Evolutionary conservation across 768 basidiomycete species (phyloP), one percentile per base, ranked within the genome.

Genomic region (Trametes cubensis): DNA sequence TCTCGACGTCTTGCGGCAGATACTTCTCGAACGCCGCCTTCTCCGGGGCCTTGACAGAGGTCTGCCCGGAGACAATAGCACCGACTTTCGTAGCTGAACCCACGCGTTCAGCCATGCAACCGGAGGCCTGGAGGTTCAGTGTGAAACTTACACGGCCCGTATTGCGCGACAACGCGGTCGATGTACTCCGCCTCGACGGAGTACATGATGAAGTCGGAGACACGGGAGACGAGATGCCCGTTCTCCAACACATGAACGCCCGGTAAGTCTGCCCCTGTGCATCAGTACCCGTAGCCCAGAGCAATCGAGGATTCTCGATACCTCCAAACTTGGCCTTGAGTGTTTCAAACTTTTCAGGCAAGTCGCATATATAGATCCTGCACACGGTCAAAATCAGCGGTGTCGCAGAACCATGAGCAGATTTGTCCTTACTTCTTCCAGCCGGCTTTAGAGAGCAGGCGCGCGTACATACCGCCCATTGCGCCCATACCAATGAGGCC

Each of bases 401-500:
- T 13, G 26, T 3, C 23, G 7, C 8, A 7, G 18, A 10, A 39
- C n/a, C 23, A 64, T 71, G 55, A 34, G 34, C 23, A 28, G 48
- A n/a, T 28, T 28, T 28, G 50, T 6, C 56, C 80, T 62, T 63
- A 94, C 95, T 86, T 90, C 74, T 87, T 84, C 88, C 93, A 94
- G 2, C 96, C 95, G 11, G 88, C 94, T 6, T 80, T 78, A 13
- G 87, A 83, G 25, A 99, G 79, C n/a, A 79, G 72, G 18, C 80
- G 82, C 0, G 94, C 94, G 72, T 98, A 98, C 94, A 98, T 94
- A 70, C 79, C 80, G 2, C 96, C 96, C 96, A 98, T 98, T 52
- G 91, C 92, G 0, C 95, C 95, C 95, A 98, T 97, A 2, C 96
- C 95, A 63, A 97, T 97, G 54, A 97, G 78, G 2, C 95, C 95